Base-by-base conservation (phyloP, 495 filamentous ascomycete species). In the Jackrogersella multiformis region DNA sequence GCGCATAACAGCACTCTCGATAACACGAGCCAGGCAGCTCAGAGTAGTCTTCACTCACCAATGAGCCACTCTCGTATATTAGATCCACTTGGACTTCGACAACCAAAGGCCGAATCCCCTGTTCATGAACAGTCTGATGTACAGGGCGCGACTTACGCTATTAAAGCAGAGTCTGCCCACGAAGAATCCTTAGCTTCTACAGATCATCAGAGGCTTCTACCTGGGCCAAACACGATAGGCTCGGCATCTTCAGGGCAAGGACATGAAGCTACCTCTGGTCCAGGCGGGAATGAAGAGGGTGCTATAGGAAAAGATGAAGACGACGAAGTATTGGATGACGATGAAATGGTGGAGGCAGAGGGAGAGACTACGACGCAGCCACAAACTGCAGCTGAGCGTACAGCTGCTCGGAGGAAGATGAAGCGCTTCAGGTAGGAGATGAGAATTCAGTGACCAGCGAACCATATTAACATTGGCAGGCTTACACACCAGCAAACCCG, bases 401-500 rank as follows among this genome's bases (percentile, higher is more conserved):
- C 88, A 16, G 89, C 89, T 28, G 92, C 95, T 65, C 90, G 93
- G 74, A 88, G 93, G 70, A 97, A 96, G 77, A 96, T 95, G 92
- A 97, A 97, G 82, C 86, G 94, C 61, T 97, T 97, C 70, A 87
- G 93, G 93, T 96, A 84, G 69, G 87, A 56, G 18, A 38, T 39
- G 13, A 34, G 36, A 30, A 41, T 55, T 42, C 30, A 45, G 55
- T 34, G 38, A 1, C 32, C 7, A 41, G 41, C 24, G 23, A 59
- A 61, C 20, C 13, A 24, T 68, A 55, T 64, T 64, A 56, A 53
- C 53, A 44, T 12, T 61, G 45, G 24, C 72, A 98, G 94, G 64
- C 87, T 98, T 66, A 98, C 94, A 10, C 94, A 97, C 73, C 95
- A 95, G 69, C 94, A 98, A 84, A 98, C 94, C 23, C 87, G 94